A percentile compares a stretch with the other conserved stretches of the same genome.
These are phyloP conservation scores for Globisporangium iwayamae DNA, from an alignment of 352 stramenopile species.

Conservation along the genomic window DNA sequence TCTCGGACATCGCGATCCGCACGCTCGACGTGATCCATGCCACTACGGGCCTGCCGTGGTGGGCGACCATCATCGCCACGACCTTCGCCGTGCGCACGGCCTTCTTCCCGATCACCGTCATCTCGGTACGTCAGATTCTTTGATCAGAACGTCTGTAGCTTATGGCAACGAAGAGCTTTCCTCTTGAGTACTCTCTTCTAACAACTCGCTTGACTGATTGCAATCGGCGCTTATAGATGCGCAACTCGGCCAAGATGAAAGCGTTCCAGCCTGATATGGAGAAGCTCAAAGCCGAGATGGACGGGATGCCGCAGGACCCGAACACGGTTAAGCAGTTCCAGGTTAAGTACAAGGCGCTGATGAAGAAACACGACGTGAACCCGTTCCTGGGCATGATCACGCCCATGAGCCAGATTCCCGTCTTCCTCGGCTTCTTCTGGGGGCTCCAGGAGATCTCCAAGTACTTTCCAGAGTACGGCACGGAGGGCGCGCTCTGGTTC, in stretches of 20 bases:
- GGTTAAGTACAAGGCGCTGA: slow-evolving; percentile 70
- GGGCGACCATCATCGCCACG: slow-evolving; percentile 80
- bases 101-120: slow-evolving; percentile 76
- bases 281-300: slow-evolving; percentile 72
- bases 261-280: slow-evolving; percentile 80
- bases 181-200: background rate
- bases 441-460: slow-evolving; percentile 73
- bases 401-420: slow-evolving; percentile 70
- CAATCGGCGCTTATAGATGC: slow-evolving; percentile 33
- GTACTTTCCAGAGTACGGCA: slow-evolving; percentile 75
- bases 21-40: slow-evolving; percentile 71
- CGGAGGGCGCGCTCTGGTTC: slow-evolving; percentile 82
- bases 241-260: slow-evolving; percentile 86
- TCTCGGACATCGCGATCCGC: slow-evolving; percentile 74
- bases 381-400: slow-evolving; percentile 70
- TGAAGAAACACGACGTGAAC: slow-evolving; percentile 82
- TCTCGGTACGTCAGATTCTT: slow-evolving; percentile 44
- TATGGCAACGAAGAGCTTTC: background rate
- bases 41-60: slow-evolving; percentile 84
- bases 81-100: slow-evolving; percentile 70
- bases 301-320: slow-evolving; percentile 39
- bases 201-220: background rate
- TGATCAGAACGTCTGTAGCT: background rate
- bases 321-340: slow-evolving; percentile 63
- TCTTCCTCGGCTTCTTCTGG: slow-evolving; percentile 87